Conservation (phyloP, 2,329 filamentous ascomycete genomes). For the Penicillium olsonii region DNA sequence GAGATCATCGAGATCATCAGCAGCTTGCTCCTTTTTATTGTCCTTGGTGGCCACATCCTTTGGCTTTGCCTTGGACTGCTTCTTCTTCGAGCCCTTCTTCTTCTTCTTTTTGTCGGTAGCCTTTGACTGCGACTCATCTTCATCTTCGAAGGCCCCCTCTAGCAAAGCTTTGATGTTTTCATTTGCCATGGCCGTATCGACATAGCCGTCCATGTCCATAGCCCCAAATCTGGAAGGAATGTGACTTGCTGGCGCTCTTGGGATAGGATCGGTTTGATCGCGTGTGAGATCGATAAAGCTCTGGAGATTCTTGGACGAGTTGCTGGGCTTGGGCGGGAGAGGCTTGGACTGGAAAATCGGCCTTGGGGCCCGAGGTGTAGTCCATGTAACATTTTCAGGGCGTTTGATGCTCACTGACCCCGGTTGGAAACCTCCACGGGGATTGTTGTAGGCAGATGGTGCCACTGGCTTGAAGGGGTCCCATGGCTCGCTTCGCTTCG, state of each 20-base stretch:
- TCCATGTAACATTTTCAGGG: constrained; percentile 51
- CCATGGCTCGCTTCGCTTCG: constrained; percentile 33
- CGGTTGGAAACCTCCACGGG: constrained; percentile 28
- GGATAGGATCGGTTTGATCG: constrained; percentile 52
- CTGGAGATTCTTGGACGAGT: constrained; percentile 45
- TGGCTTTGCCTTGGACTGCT: constrained; percentile 16
- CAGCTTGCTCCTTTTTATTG: constrained; percentile 24
- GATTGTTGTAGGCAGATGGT: constrained; percentile 39
- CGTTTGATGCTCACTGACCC: constrained; percentile 47
- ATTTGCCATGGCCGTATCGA: constrained; percentile 52
- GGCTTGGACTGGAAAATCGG: constrained; percentile 56
- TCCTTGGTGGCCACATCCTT: neutral
- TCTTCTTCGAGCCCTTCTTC: constrained; percentile 22
- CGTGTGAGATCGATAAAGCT: constrained; percentile 55
- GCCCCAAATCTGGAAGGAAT: constrained; percentile 53
- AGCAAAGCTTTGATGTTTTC: constrained; percentile 55
- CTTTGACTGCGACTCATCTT: constrained; percentile 40
- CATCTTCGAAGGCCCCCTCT: constrained; percentile 54
- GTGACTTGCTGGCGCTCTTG: constrained; percentile 45
- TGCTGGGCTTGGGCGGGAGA: constrained; percentile 41
- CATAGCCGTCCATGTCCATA: constrained; percentile 55
- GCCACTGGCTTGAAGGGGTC: constrained; percentile 44
- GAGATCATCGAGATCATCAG: constrained; percentile 43
- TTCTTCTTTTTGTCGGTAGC: constrained; percentile 40
- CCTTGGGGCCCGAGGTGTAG: constrained; percentile 53